These are phyloP conservation scores for Pyrenophora tritici-repentis DNA, from an alignment of 2,329 filamentous ascomycete genomes.

Conservation along the genomic window DNA sequence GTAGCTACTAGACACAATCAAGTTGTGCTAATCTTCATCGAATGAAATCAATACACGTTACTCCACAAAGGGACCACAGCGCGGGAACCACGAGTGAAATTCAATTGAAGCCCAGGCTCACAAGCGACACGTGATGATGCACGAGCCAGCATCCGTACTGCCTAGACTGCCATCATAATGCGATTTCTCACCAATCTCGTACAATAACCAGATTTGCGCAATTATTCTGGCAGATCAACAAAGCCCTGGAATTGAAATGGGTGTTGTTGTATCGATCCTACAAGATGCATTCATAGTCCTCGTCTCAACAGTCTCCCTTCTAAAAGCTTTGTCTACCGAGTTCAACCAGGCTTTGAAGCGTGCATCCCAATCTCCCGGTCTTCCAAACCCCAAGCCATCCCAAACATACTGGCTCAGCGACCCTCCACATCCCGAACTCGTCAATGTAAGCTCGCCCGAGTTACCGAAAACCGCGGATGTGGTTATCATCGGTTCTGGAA, in stretches of 20 bases:
- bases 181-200: too few species aligned
- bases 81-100: too few species aligned
- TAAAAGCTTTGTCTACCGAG: slow-evolving; percentile 6
- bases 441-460: not conserved
- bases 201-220: too few species aligned
- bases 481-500: slow-evolving; percentile 61
- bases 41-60: too few species aligned
- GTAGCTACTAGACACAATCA: not conserved
- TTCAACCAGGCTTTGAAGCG: slow-evolving; percentile 14
- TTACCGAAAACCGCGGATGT: slow-evolving; percentile 52
- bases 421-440: slow-evolving; percentile 12
- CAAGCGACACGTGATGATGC: too few species aligned
- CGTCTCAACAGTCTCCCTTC: not conserved
- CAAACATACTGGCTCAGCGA: slow-evolving; percentile 14
- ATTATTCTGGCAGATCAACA: too few species aligned
- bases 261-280: not conserved
- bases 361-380: slow-evolving; percentile 12
- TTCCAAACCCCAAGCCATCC: slow-evolving; percentile 7
- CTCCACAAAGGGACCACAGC: too few species aligned
- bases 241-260: not conserved
- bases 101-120: too few species aligned
- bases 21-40: too few species aligned
- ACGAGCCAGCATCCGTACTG: too few species aligned
- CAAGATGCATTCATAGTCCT: not conserved
- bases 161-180: too few species aligned